A percentile compares a stretch with the other conserved stretches of the same genome.
phyloP scores from a whole-genome alignment of 352 stramenopile genomes.

The Phytophthora boehmeriae region DNA sequence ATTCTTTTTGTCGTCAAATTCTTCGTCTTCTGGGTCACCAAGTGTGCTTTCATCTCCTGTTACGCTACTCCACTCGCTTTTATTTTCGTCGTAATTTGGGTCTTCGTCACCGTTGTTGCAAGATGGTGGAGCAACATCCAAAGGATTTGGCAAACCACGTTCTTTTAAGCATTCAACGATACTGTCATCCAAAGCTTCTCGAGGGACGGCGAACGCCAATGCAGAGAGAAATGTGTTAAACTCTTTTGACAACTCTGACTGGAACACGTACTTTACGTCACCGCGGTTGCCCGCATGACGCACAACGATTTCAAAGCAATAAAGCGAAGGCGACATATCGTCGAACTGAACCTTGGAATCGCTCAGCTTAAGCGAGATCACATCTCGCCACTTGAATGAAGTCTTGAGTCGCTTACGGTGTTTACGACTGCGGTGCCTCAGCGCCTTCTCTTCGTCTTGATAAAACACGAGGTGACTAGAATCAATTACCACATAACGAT shows the following conservation, averaged over 20 bases:
- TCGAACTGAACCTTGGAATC: conserved; percentile 82
- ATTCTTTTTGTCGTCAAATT: conserved; percentile 67
- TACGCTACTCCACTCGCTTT: conserved; percentile 86
- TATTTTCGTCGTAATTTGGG: conserved; percentile 59
- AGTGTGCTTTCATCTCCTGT: conserved; percentile 85
- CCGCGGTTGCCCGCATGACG: conserved; percentile 50
- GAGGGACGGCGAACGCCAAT: conserved; percentile 71
- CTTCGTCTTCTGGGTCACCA: conserved; percentile 77
- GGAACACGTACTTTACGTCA: conserved; percentile 82
- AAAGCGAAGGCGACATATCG: conserved; percentile 80
- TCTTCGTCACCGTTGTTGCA: conserved; percentile 42
- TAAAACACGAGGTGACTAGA: conserved; percentile 79
- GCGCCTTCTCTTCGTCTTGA: conserved; percentile 75
- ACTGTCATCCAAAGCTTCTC: conserved; percentile 63
- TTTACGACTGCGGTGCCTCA: conserved; percentile 81
- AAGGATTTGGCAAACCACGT: conserved; percentile 63
- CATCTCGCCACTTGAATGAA: conserved; percentile 72
- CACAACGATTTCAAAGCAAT: conserved; percentile 81
- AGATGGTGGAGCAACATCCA: conserved; percentile 36
- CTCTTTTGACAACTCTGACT: conserved; percentile 71
- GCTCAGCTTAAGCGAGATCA: conserved; percentile 63
- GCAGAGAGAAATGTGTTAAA: conserved; percentile 82
- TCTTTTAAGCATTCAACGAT: conserved; percentile 68
- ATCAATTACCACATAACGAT: conserved; percentile 86
- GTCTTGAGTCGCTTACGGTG: conserved; percentile 82